Evolutionary conservation across 2,329 filamentous ascomycete species (phyloP), one percentile per base, ranked within the genome.

Genomic region (Cercospora sojina): DNA sequence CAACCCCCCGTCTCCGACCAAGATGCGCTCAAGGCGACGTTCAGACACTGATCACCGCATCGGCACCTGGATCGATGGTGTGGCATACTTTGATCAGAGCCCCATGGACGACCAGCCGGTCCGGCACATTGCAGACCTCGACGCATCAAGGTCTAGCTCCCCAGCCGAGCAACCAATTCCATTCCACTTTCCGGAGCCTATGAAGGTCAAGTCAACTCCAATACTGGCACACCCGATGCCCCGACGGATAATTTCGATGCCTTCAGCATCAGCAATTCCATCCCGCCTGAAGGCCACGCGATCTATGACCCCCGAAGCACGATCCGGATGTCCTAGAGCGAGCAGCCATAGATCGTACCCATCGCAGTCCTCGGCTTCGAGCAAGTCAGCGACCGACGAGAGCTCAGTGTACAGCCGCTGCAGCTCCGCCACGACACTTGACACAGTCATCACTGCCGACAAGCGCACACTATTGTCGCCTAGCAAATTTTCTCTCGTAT

Each of bases 51-150:
- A 75, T 61, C 75, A 71, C 29, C 70, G 72, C 38, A 78, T 83
- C 66, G 81, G 81, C 5, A 74, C 80, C 3, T 83, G 81, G 77
- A 79, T 78, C 59, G 74, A 83, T 70, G 82, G 81, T 5, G 77
- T 77, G 38, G 77, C 80, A 29, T 75, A 80, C 59, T 83, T 81
- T 80, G 78, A 78, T 27, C 69, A 72, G 16, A 61, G 66, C 9
- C 43, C 65, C 47, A 18, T 57, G 5, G 43, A 64, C 7, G 56
- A 64, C 47, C 59, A 35, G 59, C 60, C 43, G 31, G 35, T 12
- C 18, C n/a, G 23, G 10, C n/a, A 55, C 16, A 38, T 55, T 23
- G 29, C 29, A n/a, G 47, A 38, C 18, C 27, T 43, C 18, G 43
- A 55, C 13, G 29, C 29, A 10, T 56, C 51, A 8, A 29, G 51